phyloP scores from a whole-genome alignment of 1,284 basidiomycete genomes.

The Boletus semigastroideus region DNA sequence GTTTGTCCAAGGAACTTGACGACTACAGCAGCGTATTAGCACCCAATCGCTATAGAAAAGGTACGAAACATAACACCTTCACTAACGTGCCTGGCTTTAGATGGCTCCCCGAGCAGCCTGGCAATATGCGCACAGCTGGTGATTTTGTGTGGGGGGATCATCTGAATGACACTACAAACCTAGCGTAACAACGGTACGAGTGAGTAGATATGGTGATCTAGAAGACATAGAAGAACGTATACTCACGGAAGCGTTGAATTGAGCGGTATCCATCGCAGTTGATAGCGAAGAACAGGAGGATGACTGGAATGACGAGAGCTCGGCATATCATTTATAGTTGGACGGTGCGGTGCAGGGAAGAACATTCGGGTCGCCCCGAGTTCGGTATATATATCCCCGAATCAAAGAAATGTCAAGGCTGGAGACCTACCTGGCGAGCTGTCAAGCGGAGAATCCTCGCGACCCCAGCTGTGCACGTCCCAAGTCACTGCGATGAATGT shows the following conservation, averaged over 20 bases:
- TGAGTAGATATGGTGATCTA: background rate
- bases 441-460: too few relatives aligned
- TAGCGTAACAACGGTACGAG: background rate
- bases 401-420: too few relatives aligned
- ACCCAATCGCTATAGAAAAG: background rate
- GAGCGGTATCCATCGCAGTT: conserved; percentile 16
- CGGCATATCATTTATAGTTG: conserved; percentile 4
- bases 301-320: background rate
- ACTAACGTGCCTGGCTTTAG: conserved; percentile 19
- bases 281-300: background rate
- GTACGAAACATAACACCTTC: conserved; percentile 10
- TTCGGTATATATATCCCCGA: too few relatives aligned
- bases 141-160: conserved; percentile 20
- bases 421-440: too few relatives aligned
- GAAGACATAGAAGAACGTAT: background rate
- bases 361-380: too few relatives aligned
- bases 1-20: conserved; percentile 22
- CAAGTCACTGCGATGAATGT: too few relatives aligned
- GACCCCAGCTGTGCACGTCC: too few relatives aligned
- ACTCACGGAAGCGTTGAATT: conserved; percentile 22
- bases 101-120: conserved; percentile 18
- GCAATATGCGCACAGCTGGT: conserved; percentile 25
- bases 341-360: background rate
- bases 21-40: conserved; percentile 3
- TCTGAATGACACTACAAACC: conserved; percentile 20